Percentiles rank a stretch among this genome's conserved stretches.
Conservation (phyloP, 2,329 filamentous ascomycete genomes). For the Nothopassalora personata region DNA sequence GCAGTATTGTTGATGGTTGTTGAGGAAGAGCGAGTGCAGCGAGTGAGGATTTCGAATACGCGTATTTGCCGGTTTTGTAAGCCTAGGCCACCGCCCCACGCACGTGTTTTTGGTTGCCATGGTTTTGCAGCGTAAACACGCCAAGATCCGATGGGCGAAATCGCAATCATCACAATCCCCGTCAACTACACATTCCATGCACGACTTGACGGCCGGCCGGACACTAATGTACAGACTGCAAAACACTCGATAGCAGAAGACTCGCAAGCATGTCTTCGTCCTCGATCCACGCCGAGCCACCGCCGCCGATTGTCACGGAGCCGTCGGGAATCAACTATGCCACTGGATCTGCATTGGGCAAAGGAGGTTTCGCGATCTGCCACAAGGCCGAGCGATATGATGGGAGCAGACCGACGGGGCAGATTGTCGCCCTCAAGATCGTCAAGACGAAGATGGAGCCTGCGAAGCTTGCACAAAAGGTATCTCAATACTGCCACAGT, state of each 20-base stretch:
- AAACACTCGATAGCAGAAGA: slow-evolving; percentile 4
- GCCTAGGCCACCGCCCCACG: no score
- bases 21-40: no score
- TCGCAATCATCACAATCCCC: not conserved
- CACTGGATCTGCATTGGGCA: slow-evolving; percentile 68
- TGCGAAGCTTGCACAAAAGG: slow-evolving; percentile 78
- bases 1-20: no score
- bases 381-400: slow-evolving; percentile 64
- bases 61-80: no score
- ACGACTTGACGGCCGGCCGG: slow-evolving; percentile 1
- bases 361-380: slow-evolving; percentile 78
- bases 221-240: slow-evolving; percentile 1
- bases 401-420: slow-evolving; percentile 52
- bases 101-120: not conserved
- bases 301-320: slow-evolving; percentile 57
- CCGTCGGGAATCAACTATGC: slow-evolving; percentile 68
- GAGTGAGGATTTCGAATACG: no score
- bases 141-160: not conserved
- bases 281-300: slow-evolving; percentile 48
- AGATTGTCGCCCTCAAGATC: slow-evolving; percentile 72
- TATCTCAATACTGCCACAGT: slow-evolving; percentile 29
- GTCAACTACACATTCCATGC: not conserved
- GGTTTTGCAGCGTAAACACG: not conserved
- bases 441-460: slow-evolving; percentile 76
- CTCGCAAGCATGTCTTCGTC: slow-evolving; percentile 20